Evolutionary conservation across 208 protist genomes (phyloP), one percentile per base, ranked within the genome.

Genomic region (Leishmania amazonensis): DNA sequence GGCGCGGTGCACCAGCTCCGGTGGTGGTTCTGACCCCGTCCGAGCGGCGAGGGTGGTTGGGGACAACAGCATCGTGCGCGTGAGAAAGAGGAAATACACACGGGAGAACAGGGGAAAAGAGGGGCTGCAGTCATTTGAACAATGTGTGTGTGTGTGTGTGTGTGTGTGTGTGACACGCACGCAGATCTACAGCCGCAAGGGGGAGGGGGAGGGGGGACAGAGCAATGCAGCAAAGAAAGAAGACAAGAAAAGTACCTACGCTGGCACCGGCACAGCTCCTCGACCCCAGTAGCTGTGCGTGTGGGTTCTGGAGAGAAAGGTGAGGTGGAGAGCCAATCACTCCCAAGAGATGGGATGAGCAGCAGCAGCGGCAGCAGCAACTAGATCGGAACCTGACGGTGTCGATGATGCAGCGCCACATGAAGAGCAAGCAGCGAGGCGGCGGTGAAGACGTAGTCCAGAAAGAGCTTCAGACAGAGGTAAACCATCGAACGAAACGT

Each of bases 1-100:
- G 28, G 85, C 75, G 49, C 57, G 38, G 45, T 15, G 35, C 38
- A 84, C 60, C 49, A 54, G 7, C 38, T 87, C 84, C 15, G 77
- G 54, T 0, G 78, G 64, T 6, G 83, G 62, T 19, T 21, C 24
- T 28, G 60, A 31, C 4, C 47, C 78, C 57, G 38, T 75, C 17
- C 31, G 47, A 15, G 54, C 62, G 6, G 75, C 64, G 13, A 85
- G 68, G 28, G 57, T 75, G 65, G 65, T 81, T 2, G 75, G 78
- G 24, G 54, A 75, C 3, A 75, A 83, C 9, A 83, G 45, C 0
- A 57, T 60, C 76, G 78, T 45, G 38, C 8, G 13, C 38, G 21
- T 24, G 58, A 38, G 9, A 53, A 4, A 54, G 42, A 49, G 47
- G 40, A 49, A 79, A 49, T 21, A 51, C 24, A 35, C 8, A 71